Percentiles rank a stretch among this genome's conserved stretches.
Evolutionary conservation across 495 filamentous ascomycete species (phyloP).

Genomic region (Pyrenopolyporus hunteri): DNA sequence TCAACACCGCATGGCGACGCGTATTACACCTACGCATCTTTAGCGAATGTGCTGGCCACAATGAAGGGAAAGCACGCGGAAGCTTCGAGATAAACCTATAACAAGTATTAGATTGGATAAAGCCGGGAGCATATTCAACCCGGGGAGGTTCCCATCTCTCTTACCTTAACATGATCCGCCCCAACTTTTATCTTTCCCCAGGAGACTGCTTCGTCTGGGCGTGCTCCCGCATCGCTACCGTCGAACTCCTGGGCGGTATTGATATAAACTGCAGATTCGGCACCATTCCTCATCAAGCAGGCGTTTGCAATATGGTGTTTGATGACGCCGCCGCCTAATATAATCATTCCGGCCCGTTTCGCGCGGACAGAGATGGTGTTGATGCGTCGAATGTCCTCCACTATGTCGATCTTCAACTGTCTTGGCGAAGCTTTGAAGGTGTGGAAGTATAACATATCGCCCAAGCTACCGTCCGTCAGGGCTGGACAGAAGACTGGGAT

Average conservation of each 20-base stretch:
- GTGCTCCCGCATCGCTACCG: constrained; percentile 92
- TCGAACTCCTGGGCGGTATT: constrained; percentile 98
- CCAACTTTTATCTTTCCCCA: constrained; percentile 97
- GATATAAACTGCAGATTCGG: constrained; percentile 94
- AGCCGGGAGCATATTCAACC: not conserved
- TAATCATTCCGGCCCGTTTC: constrained; percentile 86
- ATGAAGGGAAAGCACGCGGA: constrained; percentile 93
- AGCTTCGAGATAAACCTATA: constrained; percentile 85
- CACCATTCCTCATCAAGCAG: constrained; percentile 94
- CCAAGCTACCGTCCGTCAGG: constrained; percentile 89
- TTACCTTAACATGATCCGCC: constrained; percentile 83
- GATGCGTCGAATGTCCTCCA: constrained; percentile 85
- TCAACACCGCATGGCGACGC: not conserved
- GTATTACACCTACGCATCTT: constrained; percentile 43
- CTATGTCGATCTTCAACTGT: constrained; percentile 82
- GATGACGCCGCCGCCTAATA: constrained; percentile 88
- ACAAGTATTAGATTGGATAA: constrained; percentile 28
- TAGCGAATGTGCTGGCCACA: constrained; percentile 92
- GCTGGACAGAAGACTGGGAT: constrained; percentile 98
- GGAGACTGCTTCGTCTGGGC: constrained; percentile 95
- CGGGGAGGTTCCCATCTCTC: constrained; percentile 5
- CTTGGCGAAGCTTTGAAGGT: constrained; percentile 83
- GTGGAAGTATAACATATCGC: constrained; percentile 98
- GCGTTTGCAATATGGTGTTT: constrained; percentile 99
- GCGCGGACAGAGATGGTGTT: constrained; percentile 89